Percentiles rank a stretch among this genome's conserved stretches.
Conservation (phyloP, 768 basidiomycete genomes). For the Strobilomyces confusus region DNA sequence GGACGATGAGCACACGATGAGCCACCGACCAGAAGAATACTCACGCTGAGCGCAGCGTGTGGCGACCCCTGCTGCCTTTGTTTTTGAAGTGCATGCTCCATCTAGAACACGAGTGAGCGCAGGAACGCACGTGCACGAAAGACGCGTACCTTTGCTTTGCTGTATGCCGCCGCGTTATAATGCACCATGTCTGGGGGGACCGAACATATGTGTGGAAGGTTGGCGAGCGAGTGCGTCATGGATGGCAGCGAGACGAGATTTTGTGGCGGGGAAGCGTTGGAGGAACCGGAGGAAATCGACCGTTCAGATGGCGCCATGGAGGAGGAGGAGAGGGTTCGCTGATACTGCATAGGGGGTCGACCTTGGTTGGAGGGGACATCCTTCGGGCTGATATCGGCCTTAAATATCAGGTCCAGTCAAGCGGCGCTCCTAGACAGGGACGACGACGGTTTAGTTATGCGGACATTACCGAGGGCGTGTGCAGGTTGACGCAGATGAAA, state of each 20-base stretch:
- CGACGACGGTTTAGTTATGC: slow-evolving; percentile 22
- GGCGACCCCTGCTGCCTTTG: slow-evolving; percentile 28
- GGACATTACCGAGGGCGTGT: slow-evolving; percentile 36
- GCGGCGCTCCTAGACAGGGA: slow-evolving; percentile 20
- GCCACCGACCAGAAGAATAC: slow-evolving; percentile 8
- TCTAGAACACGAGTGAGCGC: slow-evolving; percentile 18
- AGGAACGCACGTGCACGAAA: neutral
- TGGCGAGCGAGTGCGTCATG: slow-evolving; percentile 32
- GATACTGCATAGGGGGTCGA: slow-evolving; percentile 28
- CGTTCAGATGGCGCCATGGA: slow-evolving; percentile 33
- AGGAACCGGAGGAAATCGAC: slow-evolving; percentile 32
- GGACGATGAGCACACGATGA: neutral
- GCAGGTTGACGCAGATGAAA: slow-evolving; percentile 24
- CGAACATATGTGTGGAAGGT: slow-evolving; percentile 30
- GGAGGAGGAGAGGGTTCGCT: slow-evolving; percentile 28
- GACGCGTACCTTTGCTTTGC: slow-evolving; percentile 27
- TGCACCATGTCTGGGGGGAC: slow-evolving; percentile 31
- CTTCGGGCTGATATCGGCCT: slow-evolving; percentile 7
- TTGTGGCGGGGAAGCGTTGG: slow-evolving; percentile 28
- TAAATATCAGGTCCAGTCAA: slow-evolving; percentile 30
- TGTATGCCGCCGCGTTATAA: slow-evolving; percentile 27
- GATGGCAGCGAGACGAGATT: slow-evolving; percentile 30
- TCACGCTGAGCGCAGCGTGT: slow-evolving; percentile 25
- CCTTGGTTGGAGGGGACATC: slow-evolving; percentile 10
- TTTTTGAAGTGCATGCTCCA: slow-evolving; percentile 30